phyloP scores from a whole-genome alignment of 2,329 filamentous ascomycete genomes.

The Trichophyton verrucosum region DNA sequence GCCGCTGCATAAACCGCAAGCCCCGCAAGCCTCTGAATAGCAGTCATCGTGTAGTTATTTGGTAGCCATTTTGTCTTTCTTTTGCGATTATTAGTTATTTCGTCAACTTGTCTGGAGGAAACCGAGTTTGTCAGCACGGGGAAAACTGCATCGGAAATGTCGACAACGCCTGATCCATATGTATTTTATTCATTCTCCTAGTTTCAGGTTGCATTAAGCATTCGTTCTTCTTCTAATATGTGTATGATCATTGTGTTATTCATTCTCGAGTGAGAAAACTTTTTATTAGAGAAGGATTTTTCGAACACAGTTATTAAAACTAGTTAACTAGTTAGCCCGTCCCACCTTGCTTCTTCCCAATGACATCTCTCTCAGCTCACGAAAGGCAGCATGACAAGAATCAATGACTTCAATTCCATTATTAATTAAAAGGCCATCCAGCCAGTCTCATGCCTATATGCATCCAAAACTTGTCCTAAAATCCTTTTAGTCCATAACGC shows the following conservation, averaged over 20 bases:
- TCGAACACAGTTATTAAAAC: no score
- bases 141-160: neutral
- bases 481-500: neutral
- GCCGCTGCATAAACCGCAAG: constrained; percentile 16
- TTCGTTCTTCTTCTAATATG: neutral
- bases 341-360: no score
- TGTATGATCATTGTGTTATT: neutral
- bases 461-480: neutral
- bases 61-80: neutral
- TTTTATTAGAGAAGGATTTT: neutral
- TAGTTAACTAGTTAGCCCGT: no score
- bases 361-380: no score
- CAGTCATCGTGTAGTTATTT: no score
- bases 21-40: no score
- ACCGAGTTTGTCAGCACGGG: neutral
- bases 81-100: neutral
- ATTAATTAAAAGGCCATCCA: neutral
- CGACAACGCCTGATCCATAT: neutral
- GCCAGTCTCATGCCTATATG: neutral
- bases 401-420: neutral
- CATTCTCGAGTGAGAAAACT: neutral
- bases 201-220: neutral
- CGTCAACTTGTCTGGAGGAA: neutral
- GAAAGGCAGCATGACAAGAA: no score
- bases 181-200: neutral